Base-by-base conservation (phyloP, 108 stramenopile genomes). In the Phaeodactylum tricornutum region DNA sequence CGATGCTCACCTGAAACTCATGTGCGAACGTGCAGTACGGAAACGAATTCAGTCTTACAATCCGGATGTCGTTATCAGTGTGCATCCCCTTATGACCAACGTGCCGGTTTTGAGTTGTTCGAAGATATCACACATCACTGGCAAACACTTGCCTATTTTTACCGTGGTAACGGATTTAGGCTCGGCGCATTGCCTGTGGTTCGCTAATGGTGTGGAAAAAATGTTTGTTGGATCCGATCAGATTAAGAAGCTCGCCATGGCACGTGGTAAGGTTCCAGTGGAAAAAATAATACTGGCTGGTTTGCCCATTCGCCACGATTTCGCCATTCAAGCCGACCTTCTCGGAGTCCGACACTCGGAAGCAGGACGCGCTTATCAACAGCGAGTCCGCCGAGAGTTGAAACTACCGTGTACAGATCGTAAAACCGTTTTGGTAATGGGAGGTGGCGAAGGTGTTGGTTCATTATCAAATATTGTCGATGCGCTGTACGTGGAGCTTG, bases 141-240 rank as follows among this genome's bases (percentile, higher is more conserved):
- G 84, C 4, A 63, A 58, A 44, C 77, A 84, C 40, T 50, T 80
- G 40, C 87, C 87, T 29, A 82, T 90, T 55, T 95, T 94, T 57
- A 98, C 96, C 0, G 95, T 98, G 0, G 92, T 94, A 14, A 98
- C 96, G n/a, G 96, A 98, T 69, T 62, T 98, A 27, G 96, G 92
- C 4, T 70, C 64, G 0, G 94, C 85, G 4, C 96, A 98, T 63
- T 71, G 75, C 36, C 77, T 84, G 39, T 98, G 96, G 96, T 98
- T 97, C 57, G 80, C 84, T 21, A 77, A 61, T 22, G 77, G 88
- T 17, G 85, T 88, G 32, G 93, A 95, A 57, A 83, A 84, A 43
- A 74, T 89, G 53, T 97, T 94, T 57, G 93, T 97, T 12, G 95
- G 93, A 0, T 69, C 69, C 6, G 74, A 84, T 5, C 67, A 60